Evolutionary conservation across 2,329 filamentous ascomycete genomes (phyloP).

Genomic region (Paecilomyces sp.): DNA sequence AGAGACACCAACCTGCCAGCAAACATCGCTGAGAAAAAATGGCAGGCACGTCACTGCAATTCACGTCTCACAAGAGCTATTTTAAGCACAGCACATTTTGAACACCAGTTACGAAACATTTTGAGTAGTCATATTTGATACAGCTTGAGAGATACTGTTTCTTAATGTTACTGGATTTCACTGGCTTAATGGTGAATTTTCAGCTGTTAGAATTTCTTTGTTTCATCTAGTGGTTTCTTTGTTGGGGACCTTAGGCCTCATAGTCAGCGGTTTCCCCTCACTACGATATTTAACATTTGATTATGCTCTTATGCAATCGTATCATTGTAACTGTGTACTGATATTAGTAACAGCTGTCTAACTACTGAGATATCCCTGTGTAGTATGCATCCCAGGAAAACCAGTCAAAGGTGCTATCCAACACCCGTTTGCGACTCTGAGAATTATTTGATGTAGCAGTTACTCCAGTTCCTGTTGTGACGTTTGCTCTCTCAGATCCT

Average conservation of each 20-base stretch:
- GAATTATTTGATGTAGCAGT: not conserved
- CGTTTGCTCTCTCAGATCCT: not conserved
- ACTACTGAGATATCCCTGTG: not conserved
- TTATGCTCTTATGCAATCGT: too few species aligned
- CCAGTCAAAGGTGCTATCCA: constrained; percentile 1
- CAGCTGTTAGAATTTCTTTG: not conserved
- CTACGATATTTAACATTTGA: too few species aligned
- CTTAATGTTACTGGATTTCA: not conserved
- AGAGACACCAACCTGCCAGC: not conserved
- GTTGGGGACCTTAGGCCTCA: not conserved
- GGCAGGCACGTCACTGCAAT: not conserved
- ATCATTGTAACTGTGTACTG: too few species aligned
- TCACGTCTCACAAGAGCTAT: not conserved
- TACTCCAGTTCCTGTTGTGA: not conserved
- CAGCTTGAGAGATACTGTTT: not conserved
- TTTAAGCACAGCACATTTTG: not conserved
- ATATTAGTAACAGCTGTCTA: not conserved
- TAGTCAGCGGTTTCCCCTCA: too few species aligned
- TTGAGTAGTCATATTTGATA: not conserved
- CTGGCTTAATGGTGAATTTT: not conserved
- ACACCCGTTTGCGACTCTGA: not conserved
- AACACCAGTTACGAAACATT: not conserved
- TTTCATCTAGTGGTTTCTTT: not conserved
- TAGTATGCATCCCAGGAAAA: constrained; percentile 1
- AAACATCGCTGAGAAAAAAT: not conserved